A percentile compares a stretch with the other conserved stretches of the same genome.
Evolutionary conservation across 1,284 basidiomycete genomes (phyloP).

Genomic region (Xerocomus amazonicus): DNA sequence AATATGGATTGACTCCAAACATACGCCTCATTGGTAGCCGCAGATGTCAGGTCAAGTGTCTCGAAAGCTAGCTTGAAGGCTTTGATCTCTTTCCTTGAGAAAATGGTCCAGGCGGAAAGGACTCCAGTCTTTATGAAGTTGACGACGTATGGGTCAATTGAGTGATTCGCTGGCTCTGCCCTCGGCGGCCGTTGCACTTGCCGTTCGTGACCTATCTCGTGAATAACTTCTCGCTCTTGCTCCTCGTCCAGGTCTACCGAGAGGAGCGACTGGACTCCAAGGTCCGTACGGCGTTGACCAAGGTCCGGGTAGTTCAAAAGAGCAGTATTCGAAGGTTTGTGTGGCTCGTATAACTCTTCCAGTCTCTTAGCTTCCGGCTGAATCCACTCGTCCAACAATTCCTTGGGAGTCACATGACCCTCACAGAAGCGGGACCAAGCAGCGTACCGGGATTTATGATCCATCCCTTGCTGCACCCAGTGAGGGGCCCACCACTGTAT

Average conservation of each 20-base stretch:
- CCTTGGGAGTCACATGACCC: background rate
- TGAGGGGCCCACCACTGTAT: slow-evolving; percentile 39
- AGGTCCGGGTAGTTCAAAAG: no score
- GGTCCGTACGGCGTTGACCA: slow-evolving; percentile 25
- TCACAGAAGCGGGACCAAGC: slow-evolving; percentile 30
- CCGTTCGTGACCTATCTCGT: slow-evolving; percentile 42
- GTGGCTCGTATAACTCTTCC: slow-evolving; percentile 36
- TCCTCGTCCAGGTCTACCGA: slow-evolving; percentile 40
- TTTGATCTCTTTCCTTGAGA: no score
- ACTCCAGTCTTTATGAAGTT: slow-evolving; percentile 25
- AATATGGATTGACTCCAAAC: slow-evolving; percentile 25
- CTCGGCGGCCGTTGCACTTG: slow-evolving; percentile 36
- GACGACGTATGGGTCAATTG: slow-evolving; percentile 26
- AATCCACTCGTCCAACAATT: slow-evolving; percentile 35
- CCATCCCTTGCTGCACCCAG: slow-evolving; percentile 49
- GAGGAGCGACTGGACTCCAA: slow-evolving; percentile 25
- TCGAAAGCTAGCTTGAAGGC: no score
- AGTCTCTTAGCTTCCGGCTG: slow-evolving; percentile 39
- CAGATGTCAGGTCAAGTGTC: no score
- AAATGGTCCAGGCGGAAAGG: no score
- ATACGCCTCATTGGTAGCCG: slow-evolving; percentile 2
- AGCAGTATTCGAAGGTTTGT: no score
- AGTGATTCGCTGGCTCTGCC: slow-evolving; percentile 11
- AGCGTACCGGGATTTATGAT: slow-evolving; percentile 35
- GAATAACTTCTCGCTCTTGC: slow-evolving; percentile 47